Conservation (phyloP, 2,329 filamentous ascomycete genomes). For the Sarocladiaceae sp. region DNA sequence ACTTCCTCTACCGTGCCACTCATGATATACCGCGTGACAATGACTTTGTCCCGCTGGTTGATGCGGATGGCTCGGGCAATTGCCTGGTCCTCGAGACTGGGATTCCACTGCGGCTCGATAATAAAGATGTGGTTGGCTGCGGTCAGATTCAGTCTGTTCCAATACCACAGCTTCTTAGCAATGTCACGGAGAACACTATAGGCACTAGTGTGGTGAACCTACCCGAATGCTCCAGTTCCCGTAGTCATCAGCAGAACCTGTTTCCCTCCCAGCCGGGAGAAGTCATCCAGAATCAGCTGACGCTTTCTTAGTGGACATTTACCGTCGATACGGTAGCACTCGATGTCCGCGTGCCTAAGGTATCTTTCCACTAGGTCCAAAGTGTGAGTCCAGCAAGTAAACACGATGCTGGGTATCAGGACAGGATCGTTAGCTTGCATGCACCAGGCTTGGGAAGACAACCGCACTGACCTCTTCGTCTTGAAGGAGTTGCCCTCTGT, state of each 20-base stretch:
- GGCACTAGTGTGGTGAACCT: too few relatives aligned
- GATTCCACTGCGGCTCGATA: conserved; percentile 53
- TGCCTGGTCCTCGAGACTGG: conserved; percentile 46
- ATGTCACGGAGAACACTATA: too few relatives aligned
- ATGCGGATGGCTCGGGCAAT: conserved; percentile 44
- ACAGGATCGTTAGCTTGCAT: too few relatives aligned
- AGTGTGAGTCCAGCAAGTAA: conserved; percentile 41
- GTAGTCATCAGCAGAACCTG: conserved; percentile 48
- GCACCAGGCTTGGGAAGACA: too few relatives aligned
- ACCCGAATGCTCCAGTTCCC: conserved; percentile 48
- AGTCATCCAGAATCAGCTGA: conserved; percentile 32
- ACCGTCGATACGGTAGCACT: conserved; percentile 39
- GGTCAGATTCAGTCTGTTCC: conserved; percentile 30
- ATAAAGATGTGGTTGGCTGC: conserved; percentile 45
- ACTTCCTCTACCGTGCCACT: too few relatives aligned
- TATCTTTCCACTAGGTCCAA: conserved; percentile 30
- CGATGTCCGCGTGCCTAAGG: conserved; percentile 22
- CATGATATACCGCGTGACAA: conserved; percentile 42
- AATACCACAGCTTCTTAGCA: too few relatives aligned
- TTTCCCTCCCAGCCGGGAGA: conserved; percentile 20
- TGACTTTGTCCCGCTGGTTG: conserved; percentile 38
- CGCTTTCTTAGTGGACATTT: conserved; percentile 29
- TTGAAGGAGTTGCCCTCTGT: too few relatives aligned
- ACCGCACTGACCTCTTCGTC: too few relatives aligned
- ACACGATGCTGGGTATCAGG: conserved; percentile 45